Conservation (phyloP, 306 rosid species). For the Pyrus bretschneideri region DNA sequence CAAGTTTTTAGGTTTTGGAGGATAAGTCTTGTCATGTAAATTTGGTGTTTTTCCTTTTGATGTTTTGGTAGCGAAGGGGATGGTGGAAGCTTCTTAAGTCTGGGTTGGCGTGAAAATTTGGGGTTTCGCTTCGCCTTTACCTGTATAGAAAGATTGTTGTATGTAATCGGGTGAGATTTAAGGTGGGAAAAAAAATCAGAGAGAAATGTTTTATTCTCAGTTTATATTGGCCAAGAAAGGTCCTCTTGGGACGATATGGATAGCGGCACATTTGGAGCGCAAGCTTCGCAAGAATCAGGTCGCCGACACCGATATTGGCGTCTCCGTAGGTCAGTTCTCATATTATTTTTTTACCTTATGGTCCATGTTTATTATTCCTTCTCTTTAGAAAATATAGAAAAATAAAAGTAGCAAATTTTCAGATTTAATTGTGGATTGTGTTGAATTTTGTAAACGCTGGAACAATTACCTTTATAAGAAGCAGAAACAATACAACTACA, state of each 20-base stretch:
- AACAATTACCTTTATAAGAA: not conserved
- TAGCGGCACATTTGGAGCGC: conserved; percentile 99
- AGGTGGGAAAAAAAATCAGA: conserved; percentile 1
- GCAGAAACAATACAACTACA: not conserved
- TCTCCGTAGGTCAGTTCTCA: conserved; percentile 79
- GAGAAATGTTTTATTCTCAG: conserved; percentile 92
- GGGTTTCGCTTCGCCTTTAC: not conserved
- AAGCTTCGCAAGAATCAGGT: conserved; percentile 98
- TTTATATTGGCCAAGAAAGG: conserved; percentile 99
- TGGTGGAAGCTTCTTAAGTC: not conserved
- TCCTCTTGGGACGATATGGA: conserved; percentile 99
- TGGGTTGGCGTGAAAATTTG: not conserved
- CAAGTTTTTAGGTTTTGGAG: not conserved
- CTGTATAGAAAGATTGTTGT: conserved; percentile 4
- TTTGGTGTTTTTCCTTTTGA: not conserved
- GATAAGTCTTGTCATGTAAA: not conserved
- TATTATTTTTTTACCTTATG: not conserved
- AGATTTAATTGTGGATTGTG: not conserved
- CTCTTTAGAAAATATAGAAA: not conserved
- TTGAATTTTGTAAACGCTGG: not conserved
- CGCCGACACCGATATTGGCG: conserved; percentile 96
- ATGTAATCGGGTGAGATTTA: conserved; percentile 25
- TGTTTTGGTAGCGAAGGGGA: not conserved
- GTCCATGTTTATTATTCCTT: not conserved
- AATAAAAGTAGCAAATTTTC: not conserved